Evolutionary conservation across 208 protist genomes (phyloP), one percentile per base, ranked within the genome.

Genomic region (Acanthamoeba castellanii): DNA sequence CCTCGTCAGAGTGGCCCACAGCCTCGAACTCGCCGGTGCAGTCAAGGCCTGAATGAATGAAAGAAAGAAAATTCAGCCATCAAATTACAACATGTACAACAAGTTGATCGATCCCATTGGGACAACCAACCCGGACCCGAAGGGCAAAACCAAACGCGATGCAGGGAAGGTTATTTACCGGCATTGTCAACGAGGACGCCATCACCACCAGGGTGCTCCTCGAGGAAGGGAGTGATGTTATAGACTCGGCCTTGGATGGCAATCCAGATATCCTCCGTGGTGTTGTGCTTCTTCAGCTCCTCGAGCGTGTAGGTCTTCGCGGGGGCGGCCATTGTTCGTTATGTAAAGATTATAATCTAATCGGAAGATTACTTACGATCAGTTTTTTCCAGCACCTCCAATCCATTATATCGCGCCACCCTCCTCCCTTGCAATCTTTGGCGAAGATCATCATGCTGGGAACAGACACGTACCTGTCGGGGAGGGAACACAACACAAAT

Each of bases 181-280:
- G 84, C 84, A 50, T 91, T 64, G 30, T 91, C 64, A 45, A 96
- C 50, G 20, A 97, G 85, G 61, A 97, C 92, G 2, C 96, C 96
- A 78, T 92, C 78, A 34, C 98, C 98, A 91, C 98, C 98, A 42
- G 98, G 98, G 95, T 99, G 98, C 88, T 98, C 95, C 84, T 98
- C 94, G 45, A 99, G 96, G 94, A 98, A 99, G 32, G 96, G 93
- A 9, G 98, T 98, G 30, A 99, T 97, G 84, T 99, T 97, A 57
- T 99, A 97, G 18, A 99, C 98, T 85, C 98, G 98, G 95, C 98
- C 98, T 92, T 99, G 98, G 87, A 99, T 95, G 55, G 99, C 98
- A 2, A 99, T 97, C 98, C 98, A 99, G 89, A 98, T 98, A 95
- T 99, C 98, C 9, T 95, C 96, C 34, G 98, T 97, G 27, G 95